Base-by-base conservation (phyloP, 352 stramenopile genomes). In the Phytopythium litorale region DNA sequence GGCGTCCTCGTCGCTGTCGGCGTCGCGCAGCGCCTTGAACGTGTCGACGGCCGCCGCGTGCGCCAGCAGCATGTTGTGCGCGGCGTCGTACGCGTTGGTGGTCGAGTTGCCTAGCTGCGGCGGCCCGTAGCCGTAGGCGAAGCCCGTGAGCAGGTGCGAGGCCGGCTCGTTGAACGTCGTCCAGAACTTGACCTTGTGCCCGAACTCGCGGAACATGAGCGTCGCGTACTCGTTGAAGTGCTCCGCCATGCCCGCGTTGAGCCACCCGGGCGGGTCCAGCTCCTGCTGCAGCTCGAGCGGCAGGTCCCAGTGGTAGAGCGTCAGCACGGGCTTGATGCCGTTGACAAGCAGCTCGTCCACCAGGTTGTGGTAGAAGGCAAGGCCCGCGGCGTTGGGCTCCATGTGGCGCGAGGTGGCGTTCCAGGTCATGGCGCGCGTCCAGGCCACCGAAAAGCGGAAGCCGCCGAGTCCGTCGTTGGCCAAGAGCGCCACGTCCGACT, bases 281-380 rank as follows among this genome's bases (percentile, higher is more conserved):
- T 80, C 63, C n/a, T 89, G 78, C 62, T 98, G 75, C 18, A 98
- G 62, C 30, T 71, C 65, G 38, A 91, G 73, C 13, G 96, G 95
- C 8, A 98, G 63, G 71, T 99, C 96, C 94, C 93, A 99, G 72
- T 99, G 96, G 69, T 98, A 98, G 5, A 99, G 70, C 7, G 95
- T 98, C 35, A 98, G 68, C 40, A 96, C 79, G 15, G 96, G 92
- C 43, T 88, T 72, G 58, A 99, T 97, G 46, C 79, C 72, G 37
- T 71, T 73, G 21, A 56, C 65, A 15, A 91, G 46, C 13, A 98
- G 71, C 33, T 78, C 71, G 67, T 98, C 81, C 57, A 98, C 85
- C 0, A 99, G 42, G 7, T 73, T 60, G 62, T 97, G 87, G 76
- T 98, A 98, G 75, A 98, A 98, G 0, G 73, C 73, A n/a, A 99